phyloP scores from a whole-genome alignment of 2,329 filamentous ascomycete species.

The Colletotrichum gigasporum region DNA sequence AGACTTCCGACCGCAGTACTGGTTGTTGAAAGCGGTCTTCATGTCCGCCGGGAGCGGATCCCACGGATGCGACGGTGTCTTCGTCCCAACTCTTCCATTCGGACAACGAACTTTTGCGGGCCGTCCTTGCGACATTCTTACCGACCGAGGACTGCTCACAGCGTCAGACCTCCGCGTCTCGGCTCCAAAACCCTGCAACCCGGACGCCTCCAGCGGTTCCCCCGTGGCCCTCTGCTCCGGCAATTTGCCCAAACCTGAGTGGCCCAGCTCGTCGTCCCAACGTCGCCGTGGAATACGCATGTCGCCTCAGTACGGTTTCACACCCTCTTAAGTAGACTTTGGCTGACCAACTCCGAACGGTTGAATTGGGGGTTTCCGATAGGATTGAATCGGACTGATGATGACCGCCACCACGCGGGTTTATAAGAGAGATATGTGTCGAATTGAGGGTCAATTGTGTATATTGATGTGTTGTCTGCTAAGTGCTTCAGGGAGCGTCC shows the following conservation, averaged over 20 bases:
- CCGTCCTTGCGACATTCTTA: neutral
- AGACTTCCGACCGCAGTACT: too few relatives aligned
- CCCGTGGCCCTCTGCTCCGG: neutral
- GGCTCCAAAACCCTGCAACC: conserved; percentile 1
- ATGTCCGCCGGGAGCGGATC: neutral
- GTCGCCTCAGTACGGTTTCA: conserved; percentile 12
- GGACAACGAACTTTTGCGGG: neutral
- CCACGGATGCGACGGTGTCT: neutral
- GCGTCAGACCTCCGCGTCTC: neutral
- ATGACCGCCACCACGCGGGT: too few relatives aligned
- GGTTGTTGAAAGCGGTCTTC: too few relatives aligned
- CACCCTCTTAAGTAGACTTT: neutral
- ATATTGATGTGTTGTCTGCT: too few relatives aligned
- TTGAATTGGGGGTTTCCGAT: conserved; percentile 5
- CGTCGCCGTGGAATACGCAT: neutral
- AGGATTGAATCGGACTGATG: too few relatives aligned
- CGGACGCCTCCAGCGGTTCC: conserved; percentile 18
- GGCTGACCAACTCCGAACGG: neutral
- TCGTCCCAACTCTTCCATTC: neutral
- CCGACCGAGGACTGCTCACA: neutral
- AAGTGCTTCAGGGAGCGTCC: too few relatives aligned
- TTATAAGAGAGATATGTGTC: neutral
- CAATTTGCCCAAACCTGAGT: neutral
- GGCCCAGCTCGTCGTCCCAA: conserved; percentile 1
- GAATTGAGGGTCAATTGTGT: too few relatives aligned